Evolutionary conservation across 208 protist genomes (phyloP).

Genomic region (Trypanosoma vivax): DNA sequence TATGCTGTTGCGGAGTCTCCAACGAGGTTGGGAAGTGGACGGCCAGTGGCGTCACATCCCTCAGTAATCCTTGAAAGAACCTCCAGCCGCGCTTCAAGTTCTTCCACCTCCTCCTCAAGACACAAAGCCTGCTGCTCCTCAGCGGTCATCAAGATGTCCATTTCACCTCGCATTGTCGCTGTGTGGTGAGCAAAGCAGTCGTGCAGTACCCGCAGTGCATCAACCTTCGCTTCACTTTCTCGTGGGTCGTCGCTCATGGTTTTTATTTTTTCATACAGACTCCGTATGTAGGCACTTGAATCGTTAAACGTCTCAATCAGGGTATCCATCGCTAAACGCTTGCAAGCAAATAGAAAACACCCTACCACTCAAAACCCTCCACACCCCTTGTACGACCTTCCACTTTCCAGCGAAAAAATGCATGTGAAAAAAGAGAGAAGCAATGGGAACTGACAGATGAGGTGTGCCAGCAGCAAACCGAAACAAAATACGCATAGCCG

Average conservation of each 20-base stretch:
- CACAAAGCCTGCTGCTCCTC: conserved; percentile 29
- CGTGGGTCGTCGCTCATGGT: neutral
- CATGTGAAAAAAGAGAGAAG: conserved; percentile 4
- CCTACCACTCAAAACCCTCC: too few relatives aligned
- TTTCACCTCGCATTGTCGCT: neutral
- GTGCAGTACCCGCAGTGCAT: conserved; percentile 16
- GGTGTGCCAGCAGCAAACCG: neutral
- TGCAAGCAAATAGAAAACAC: too few relatives aligned
- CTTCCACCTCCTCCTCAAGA: conserved; percentile 13
- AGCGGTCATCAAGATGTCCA: conserved; percentile 12
- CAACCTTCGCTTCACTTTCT: conserved; percentile 1
- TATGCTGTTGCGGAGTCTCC: conserved; percentile 6
- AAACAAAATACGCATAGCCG: too few relatives aligned
- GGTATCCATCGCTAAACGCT: conserved; percentile 3
- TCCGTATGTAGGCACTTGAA: neutral
- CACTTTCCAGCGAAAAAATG: neutral
- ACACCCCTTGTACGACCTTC: too few relatives aligned
- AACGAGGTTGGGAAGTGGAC: neutral
- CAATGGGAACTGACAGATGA: neutral
- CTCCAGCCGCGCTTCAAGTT: conserved; percentile 10
- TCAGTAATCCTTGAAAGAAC: neutral
- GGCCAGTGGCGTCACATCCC: neutral
- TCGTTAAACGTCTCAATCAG: conserved; percentile 12
- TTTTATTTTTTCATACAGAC: neutral
- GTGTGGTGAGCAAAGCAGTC: conserved; percentile 11